phyloP scores from a whole-genome alignment of 805 yeast genomes.

The Metschnikowia borealis region DNA sequence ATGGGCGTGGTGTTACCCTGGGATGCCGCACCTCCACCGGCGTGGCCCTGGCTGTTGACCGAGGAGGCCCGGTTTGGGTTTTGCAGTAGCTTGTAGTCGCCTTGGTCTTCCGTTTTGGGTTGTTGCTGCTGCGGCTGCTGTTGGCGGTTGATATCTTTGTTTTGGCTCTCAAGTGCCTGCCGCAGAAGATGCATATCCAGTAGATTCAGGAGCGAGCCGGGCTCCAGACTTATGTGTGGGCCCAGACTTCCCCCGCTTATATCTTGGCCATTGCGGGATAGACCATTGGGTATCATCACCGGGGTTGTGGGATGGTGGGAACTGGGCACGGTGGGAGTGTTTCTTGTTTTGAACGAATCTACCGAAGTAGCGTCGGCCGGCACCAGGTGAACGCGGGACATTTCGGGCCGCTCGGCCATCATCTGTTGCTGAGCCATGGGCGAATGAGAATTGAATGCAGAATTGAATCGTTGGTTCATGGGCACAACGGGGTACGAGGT shows the following conservation, averaged over 20 bases:
- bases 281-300: neutral
- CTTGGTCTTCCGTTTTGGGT: constrained; percentile 6
- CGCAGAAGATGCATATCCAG: constrained; percentile 1
- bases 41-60: neutral
- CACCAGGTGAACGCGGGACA: constrained; percentile 4
- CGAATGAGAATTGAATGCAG: neutral
- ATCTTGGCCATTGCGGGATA: neutral
- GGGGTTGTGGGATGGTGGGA: constrained; percentile 12
- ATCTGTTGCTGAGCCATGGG: neutral
- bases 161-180: constrained; percentile 1
- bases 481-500: neutral
- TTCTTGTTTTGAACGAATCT: neutral
- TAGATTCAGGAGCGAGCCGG: neutral
- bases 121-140: constrained; percentile 1
- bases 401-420: constrained; percentile 1
- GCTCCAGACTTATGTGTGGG: neutral
- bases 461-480: neutral
- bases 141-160: constrained; percentile 3
- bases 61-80: neutral
- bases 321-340: constrained; percentile 2
- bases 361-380: neutral
- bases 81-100: neutral
- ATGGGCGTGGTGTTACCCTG: neutral
- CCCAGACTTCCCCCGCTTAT: neutral
- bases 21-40: neutral